These are phyloP conservation scores for Fusarium penzigii DNA, from an alignment of 2,329 filamentous ascomycete species.

Conservation along the genomic window DNA sequence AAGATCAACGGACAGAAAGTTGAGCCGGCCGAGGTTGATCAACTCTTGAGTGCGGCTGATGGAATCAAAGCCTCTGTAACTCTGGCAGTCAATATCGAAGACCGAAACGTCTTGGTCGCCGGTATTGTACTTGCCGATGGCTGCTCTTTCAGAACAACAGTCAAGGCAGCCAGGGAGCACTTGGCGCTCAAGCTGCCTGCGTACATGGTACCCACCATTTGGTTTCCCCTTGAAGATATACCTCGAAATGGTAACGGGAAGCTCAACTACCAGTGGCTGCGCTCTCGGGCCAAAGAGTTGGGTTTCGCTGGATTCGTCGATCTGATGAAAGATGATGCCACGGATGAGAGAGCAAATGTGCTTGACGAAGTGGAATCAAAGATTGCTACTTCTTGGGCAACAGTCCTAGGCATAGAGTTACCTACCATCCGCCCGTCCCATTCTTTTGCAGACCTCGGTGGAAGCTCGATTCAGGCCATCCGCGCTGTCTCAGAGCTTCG, in stretches of 20 bases:
- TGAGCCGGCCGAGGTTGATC: slow-evolving; percentile 11
- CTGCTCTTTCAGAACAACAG: not conserved
- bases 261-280: slow-evolving; percentile 12
- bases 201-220: slow-evolving; percentile 29
- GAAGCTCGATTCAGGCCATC: slow-evolving; percentile 11
- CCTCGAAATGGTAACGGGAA: slow-evolving; percentile 29
- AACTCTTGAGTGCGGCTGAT: not conserved
- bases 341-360: not conserved
- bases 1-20: slow-evolving; percentile 27
- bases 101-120: not conserved
- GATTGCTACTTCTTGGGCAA: slow-evolving; percentile 1
- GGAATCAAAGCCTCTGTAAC: slow-evolving; percentile 2
- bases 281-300: not conserved
- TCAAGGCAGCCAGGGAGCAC: slow-evolving; percentile 2
- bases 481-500: slow-evolving; percentile 4
- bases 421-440: slow-evolving; percentile 3
- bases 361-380: slow-evolving; percentile 5
- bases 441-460: slow-evolving; percentile 8
- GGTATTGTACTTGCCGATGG: not conserved
- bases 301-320: not conserved
- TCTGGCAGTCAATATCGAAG: slow-evolving; percentile 6
- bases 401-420: not conserved
- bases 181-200: slow-evolving; percentile 10
- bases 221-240: slow-evolving; percentile 19
- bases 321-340: slow-evolving; percentile 1